A percentile compares a stretch with the other conserved stretches of the same genome.
Evolutionary conservation across 2,329 filamentous ascomycete genomes (phyloP).

Genomic region (Rhynchosporium agropyri): DNA sequence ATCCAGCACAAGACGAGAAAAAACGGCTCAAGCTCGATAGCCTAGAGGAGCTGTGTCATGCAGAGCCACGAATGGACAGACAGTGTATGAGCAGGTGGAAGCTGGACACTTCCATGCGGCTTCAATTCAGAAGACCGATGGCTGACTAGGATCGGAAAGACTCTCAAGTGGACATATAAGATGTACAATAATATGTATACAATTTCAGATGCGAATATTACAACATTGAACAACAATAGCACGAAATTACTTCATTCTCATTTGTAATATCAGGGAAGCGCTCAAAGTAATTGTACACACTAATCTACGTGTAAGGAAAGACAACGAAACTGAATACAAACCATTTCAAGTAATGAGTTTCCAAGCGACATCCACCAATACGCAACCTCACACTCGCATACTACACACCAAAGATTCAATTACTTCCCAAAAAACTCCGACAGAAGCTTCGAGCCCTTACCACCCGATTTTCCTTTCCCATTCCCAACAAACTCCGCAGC

Average conservation of each 20-base stretch:
- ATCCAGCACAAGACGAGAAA: no score
- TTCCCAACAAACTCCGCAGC: not conserved
- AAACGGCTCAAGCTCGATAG: no score
- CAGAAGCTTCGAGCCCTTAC: not conserved
- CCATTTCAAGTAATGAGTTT: not conserved
- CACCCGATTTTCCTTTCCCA: not conserved
- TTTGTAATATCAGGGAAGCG: not conserved
- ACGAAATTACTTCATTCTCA: not conserved
- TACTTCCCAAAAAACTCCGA: conserved; percentile 1
- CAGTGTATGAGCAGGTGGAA: no score
- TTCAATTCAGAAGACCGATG: no score
- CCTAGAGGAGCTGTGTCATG: no score
- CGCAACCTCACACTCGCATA: not conserved
- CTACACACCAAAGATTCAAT: not conserved
- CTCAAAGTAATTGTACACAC: not conserved
- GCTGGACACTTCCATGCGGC: no score
- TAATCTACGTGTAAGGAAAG: not conserved
- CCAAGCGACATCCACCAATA: not conserved
- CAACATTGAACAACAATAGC: no score
- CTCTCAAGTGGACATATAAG: no score
- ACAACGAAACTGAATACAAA: not conserved
- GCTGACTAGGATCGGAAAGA: no score
- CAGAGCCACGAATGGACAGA: no score
- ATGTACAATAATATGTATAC: no score
- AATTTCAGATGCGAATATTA: no score